Conservation (phyloP, 768 basidiomycete species). For the Kwoniella botswanensis region DNA sequence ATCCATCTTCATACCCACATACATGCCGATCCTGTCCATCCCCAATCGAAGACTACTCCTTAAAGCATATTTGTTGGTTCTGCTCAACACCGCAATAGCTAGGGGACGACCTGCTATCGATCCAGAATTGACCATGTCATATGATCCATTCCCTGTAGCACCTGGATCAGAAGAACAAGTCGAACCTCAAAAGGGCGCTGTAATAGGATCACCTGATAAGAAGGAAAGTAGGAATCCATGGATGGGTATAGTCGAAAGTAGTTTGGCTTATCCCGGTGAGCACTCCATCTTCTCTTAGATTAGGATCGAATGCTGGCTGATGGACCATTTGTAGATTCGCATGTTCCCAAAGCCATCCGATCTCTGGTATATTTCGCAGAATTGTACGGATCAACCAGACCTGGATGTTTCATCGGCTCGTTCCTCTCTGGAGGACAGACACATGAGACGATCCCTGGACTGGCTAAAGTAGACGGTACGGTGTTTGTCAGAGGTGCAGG, state of each 20-base stretch:
- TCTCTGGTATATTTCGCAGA: constrained; percentile 33
- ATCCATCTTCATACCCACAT: constrained; percentile 46
- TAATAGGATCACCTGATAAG: constrained; percentile 21
- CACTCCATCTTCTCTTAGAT: background rate
- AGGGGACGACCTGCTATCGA: constrained; percentile 39
- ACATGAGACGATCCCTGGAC: constrained; percentile 39
- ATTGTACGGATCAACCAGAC: constrained; percentile 29
- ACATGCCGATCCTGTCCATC: constrained; percentile 28
- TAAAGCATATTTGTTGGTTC: constrained; percentile 30
- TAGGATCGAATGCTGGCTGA: background rate
- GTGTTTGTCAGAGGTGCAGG: constrained; percentile 44
- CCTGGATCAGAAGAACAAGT: constrained; percentile 16
- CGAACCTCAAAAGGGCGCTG: constrained; percentile 10
- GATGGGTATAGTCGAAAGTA: constrained; percentile 36
- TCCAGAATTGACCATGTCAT: constrained; percentile 32
- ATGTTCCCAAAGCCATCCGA: constrained; percentile 47
- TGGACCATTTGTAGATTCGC: constrained; percentile 33
- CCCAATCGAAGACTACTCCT: constrained; percentile 38
- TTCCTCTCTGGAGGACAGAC: constrained; percentile 21
- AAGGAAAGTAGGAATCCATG: constrained; percentile 37
- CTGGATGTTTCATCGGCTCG: constrained; percentile 33
- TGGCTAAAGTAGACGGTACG: constrained; percentile 37
- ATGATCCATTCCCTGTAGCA: constrained; percentile 30
- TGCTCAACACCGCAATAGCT: constrained; percentile 33
- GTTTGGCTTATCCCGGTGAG: constrained; percentile 41